Conservation (phyloP, 2,329 filamentous ascomycete genomes). For the Phialocephala subalpina region DNA sequence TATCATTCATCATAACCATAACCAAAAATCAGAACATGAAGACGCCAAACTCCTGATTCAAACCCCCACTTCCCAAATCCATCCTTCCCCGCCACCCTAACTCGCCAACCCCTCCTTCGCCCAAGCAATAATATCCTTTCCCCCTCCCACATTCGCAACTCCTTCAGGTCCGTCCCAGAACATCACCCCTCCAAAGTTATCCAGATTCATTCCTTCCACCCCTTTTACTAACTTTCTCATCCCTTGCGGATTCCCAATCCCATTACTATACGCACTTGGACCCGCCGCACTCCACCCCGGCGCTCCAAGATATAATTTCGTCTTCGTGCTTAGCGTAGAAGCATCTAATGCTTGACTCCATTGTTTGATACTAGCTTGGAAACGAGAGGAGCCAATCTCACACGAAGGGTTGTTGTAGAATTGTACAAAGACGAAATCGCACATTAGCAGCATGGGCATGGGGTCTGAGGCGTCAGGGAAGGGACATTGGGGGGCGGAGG, state of each 20-base stretch:
- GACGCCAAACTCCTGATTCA: not conserved
- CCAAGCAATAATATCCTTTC: conserved; percentile 37
- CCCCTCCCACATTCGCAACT: conserved; percentile 39
- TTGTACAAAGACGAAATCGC: conserved; percentile 51
- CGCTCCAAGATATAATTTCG: conserved; percentile 48
- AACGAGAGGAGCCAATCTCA: conserved; percentile 42
- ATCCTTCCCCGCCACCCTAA: not conserved
- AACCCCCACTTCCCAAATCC: not conserved
- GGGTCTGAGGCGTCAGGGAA: conserved; percentile 48
- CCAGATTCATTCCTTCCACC: conserved; percentile 39
- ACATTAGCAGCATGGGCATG: conserved; percentile 41
- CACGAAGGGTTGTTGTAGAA: conserved; percentile 52
- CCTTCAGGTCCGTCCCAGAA: conserved; percentile 45
- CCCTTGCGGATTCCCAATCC: conserved; percentile 33
- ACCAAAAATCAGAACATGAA: not conserved
- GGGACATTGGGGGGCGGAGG: conserved; percentile 50
- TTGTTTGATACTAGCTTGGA: conserved; percentile 39
- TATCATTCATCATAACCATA: conserved; percentile 8
- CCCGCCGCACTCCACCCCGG: conserved; percentile 42
- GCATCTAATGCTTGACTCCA: conserved; percentile 44
- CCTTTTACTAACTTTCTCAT: conserved; percentile 43
- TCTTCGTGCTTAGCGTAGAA: conserved; percentile 25
- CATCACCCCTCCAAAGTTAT: conserved; percentile 50
- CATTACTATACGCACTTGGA: conserved; percentile 45
- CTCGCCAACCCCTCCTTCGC: conserved; percentile 33